Evolutionary conservation across 352 stramenopile genomes (phyloP), one percentile per base, ranked within the genome.

Genomic region (Pythium coloratum): DNA sequence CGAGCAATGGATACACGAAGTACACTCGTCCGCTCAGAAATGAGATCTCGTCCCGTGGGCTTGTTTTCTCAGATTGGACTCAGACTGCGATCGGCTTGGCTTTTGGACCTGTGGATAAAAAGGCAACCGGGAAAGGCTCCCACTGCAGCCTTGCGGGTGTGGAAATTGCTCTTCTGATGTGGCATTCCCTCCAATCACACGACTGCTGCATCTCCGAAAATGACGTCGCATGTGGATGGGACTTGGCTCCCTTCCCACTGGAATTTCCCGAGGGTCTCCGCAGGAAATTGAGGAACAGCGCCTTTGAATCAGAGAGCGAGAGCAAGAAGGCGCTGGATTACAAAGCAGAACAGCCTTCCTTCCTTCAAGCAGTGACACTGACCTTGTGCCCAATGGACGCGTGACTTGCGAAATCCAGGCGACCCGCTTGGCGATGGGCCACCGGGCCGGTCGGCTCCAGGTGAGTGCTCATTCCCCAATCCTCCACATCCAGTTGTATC

Each of bases 31-130:
- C 42, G 18, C 42, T 50, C 42, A 50, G 42, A 50, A 50, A 50
- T 50, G 42, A 50, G 42, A 50, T 50, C 42, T 50, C 42, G 42
- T 50, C 42, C 38, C 38, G 13, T 12, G 38, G 36, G 36, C 36
- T 2, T 46, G 38, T n/a, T 6, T 20, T 8, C 13, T 50, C 42
- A 50, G 42, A 50, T 50, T 7, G 2, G 9, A 46, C 24, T 50
- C 42, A 50, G 42, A 50, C 18, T 4, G 18, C 8, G 16, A 26
- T 28, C 42, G 6, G 4, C 42, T 28, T 8, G 5, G 1, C 6
- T 50, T 50, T 50, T 50, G 42, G 42, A 50, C 42, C 42, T 50
- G 42, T 50, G 42, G 18, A 50, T 50, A 50, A 50, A 50, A 50
- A 50, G 42, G 42, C 42, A 50, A 24, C 42, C 42, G 42, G 42